Base-by-base conservation (phyloP, 257 asterid species). In the Solanum pinnatisectum region DNA sequence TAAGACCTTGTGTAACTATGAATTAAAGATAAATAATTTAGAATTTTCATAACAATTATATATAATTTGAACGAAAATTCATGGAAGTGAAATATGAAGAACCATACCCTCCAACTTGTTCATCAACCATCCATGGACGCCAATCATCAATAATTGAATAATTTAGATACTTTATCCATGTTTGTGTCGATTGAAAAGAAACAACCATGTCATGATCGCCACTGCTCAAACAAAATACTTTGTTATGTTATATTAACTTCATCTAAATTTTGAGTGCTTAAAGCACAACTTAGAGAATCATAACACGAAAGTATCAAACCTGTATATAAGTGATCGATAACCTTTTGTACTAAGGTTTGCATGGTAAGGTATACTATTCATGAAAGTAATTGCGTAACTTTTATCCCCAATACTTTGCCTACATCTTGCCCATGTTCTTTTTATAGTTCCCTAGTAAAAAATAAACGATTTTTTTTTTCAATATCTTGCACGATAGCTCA, bases 91-190 rank as follows among this genome's bases (percentile, higher is more conserved):
- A 39, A 37, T 10, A 0, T 10, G 59, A 39, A 39, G 11, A 86
- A 71, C 33, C 88, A 30, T 2, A 91, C 94, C 96, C 96, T 74
- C 93, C 94, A 88, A 91, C 91, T 92, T 93, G 93, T 5, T 85
- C 91, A 10, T 89, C 70, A 14, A 91, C 88, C 4, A 5, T 88
- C 94, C 96, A 87, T 32, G 88, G 89, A 8, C 88, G 87, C 91
- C 91, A 89, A 13, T 76, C 73, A 3, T 87, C 87, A 70, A 42
- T 56, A 10, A 87, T 84, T 3, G 89, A n/a, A 22, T 83, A 86
- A 63, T 87, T 87, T 20, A 89, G 60, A 65, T 8, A 27, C 8
- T 65, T 63, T 52, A 89, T 87, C 89, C 89, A 89, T 76, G 83
- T 74, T 76, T 87, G 71, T 15, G 91, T 89, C 8, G 88, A 78